Conservation (phyloP, 2,329 filamentous ascomycete species). For the Xylaria sp. region DNA sequence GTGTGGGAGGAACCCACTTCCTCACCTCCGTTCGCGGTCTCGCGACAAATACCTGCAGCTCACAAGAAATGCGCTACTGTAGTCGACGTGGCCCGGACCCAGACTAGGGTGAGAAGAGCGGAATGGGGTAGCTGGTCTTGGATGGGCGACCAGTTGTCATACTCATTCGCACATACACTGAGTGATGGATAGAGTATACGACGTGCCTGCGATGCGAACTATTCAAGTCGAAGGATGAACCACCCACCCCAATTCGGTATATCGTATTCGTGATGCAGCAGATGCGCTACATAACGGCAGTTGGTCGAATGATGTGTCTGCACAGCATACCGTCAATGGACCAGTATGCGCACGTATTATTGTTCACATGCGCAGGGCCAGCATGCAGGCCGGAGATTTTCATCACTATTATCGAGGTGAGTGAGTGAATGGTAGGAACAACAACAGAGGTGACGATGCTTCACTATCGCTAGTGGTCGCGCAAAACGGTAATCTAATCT, state of each 20-base stretch:
- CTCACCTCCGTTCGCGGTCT: conserved; percentile 36
- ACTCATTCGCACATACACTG: neutral
- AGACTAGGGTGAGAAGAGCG: conserved; percentile 11
- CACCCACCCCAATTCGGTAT: conserved; percentile 17
- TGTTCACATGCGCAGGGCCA: conserved; percentile 17
- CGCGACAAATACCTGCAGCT: conserved; percentile 34
- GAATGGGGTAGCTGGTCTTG: conserved; percentile 11
- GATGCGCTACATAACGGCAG: neutral
- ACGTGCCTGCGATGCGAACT: conserved; percentile 12
- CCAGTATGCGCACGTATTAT: conserved; percentile 5
- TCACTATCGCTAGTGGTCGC: neutral
- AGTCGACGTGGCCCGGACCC: conserved; percentile 34
- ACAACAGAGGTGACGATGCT: conserved; percentile 5
- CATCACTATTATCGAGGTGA: conserved; percentile 16
- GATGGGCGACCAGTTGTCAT: neutral
- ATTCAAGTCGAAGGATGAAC: conserved; percentile 13
- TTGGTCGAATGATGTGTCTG: conserved; percentile 22
- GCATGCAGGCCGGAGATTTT: conserved; percentile 28
- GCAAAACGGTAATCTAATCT: conserved; percentile 14
- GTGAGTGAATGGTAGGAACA: conserved; percentile 1
- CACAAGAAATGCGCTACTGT: conserved; percentile 25
- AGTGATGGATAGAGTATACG: conserved; percentile 17
- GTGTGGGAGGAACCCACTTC: conserved; percentile 35
- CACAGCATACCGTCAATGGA: conserved; percentile 20
- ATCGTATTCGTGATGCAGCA: conserved; percentile 27